These are phyloP conservation scores for Hyphopichia fennica DNA, from an alignment of 1,139 yeast genomes.

Conservation along the genomic window DNA sequence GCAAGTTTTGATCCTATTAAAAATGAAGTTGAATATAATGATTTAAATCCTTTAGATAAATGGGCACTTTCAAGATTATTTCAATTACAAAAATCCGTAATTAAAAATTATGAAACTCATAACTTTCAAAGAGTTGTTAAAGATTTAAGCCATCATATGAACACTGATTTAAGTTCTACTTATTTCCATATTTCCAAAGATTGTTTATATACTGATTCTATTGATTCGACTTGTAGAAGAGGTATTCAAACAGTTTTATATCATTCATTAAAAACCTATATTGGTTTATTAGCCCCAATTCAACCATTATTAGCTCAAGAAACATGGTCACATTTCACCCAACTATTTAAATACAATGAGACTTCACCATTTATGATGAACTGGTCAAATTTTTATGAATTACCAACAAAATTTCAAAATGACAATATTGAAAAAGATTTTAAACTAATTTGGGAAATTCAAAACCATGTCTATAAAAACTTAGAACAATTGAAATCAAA, in stretches of 20 bases:
- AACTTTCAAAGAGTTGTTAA: constrained; percentile 70
- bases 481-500: constrained; percentile 32
- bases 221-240: constrained; percentile 51
- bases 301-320: constrained; percentile 86
- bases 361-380: constrained; percentile 56
- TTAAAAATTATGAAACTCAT: constrained; percentile 51
- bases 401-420: constrained; percentile 27
- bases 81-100: constrained; percentile 43
- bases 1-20: constrained; percentile 25
- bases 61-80: constrained; percentile 58
- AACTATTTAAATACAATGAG: constrained; percentile 24
- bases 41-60: constrained; percentile 61
- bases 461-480: constrained; percentile 48
- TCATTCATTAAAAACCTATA: constrained; percentile 60
- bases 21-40: constrained; percentile 25
- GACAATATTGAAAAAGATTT: constrained; percentile 39
- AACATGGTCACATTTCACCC: constrained; percentile 66
- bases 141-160: constrained; percentile 69
- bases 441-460: constrained; percentile 42
- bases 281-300: constrained; percentile 73
- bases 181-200: constrained; percentile 90
- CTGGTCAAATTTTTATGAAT: constrained; percentile 26
- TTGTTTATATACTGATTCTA: constrained; percentile 69
- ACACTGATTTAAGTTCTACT: constrained; percentile 71
- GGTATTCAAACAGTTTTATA: constrained; percentile 72